A percentile compares a stretch with the other conserved stretches of the same genome.
Evolutionary conservation across 208 protist genomes (phyloP).

Genomic region (Leishmania mexicana): DNA sequence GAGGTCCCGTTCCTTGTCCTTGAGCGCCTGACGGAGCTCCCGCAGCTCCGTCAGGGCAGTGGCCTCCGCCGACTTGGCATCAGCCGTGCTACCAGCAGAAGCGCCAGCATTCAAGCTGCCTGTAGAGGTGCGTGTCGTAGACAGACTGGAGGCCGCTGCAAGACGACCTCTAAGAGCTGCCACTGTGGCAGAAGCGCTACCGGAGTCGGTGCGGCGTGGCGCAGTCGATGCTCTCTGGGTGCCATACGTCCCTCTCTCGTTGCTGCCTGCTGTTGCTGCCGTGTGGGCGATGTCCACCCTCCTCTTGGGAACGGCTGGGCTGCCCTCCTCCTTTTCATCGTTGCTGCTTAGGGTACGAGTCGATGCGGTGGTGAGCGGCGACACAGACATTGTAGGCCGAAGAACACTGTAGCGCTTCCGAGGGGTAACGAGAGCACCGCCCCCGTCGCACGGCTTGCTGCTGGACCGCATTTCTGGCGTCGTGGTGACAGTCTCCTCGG

Average conservation of each 20-base stretch:
- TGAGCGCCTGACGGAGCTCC: constrained; percentile 8
- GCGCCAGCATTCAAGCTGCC: neutral
- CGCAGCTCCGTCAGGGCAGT: constrained; percentile 5
- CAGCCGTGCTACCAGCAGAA: neutral
- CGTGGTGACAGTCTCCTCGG: neutral
- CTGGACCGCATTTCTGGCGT: too few relatives aligned
- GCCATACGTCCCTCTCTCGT: neutral
- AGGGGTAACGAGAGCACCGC: neutral
- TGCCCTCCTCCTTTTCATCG: neutral
- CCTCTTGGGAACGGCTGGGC: neutral
- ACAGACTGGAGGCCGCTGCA: neutral
- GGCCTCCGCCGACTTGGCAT: constrained; percentile 2
- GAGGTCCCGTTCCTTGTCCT: constrained; percentile 25
- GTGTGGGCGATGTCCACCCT: neutral
- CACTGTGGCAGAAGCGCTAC: neutral
- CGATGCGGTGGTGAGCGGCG: neutral
- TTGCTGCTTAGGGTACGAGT: neutral
- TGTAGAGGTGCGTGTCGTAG: neutral
- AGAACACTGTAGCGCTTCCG: neutral
- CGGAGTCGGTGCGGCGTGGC: neutral
- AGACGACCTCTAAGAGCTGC: constrained; percentile 9
- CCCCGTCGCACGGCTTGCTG: neutral
- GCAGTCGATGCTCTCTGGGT: neutral
- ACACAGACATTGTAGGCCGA: neutral
- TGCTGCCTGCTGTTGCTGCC: too few relatives aligned